phyloP scores from a whole-genome alignment of 805 yeast species.

The Wickerhamomyces rabaulensis region DNA sequence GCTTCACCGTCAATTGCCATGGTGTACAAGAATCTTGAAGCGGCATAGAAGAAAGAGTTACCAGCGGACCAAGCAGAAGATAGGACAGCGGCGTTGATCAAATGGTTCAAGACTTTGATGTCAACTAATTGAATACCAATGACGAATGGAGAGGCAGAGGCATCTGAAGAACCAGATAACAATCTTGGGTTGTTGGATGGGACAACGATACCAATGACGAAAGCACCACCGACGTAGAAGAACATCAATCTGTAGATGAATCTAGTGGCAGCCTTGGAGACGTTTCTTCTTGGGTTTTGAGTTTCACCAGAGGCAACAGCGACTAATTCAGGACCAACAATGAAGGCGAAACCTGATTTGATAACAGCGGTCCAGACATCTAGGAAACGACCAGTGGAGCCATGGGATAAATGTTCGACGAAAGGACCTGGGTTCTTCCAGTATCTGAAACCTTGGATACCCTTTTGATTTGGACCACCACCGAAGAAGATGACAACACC shows the following conservation, averaged over 20 bases:
- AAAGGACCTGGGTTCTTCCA: conserved; percentile 63
- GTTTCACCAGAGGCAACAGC: conserved; percentile 56
- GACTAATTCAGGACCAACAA: conserved; percentile 59
- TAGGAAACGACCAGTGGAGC: conserved; percentile 56
- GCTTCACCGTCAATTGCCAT: conserved; percentile 72
- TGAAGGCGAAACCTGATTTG: conserved; percentile 62
- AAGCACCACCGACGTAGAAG: conserved; percentile 60
- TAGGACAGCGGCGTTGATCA: conserved; percentile 74
- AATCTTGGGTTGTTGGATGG: conserved; percentile 55
- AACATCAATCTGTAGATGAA: conserved; percentile 49
- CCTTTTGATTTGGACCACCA: conserved; percentile 51
- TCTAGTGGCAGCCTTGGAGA: conserved; percentile 56
- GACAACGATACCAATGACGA: conserved; percentile 64
- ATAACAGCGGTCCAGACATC: conserved; percentile 61
- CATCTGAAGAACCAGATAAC: conserved; percentile 50
- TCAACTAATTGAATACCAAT: conserved; percentile 69
- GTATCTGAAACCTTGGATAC: conserved; percentile 60
- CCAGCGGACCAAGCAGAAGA: conserved; percentile 79
- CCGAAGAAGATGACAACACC: conserved; percentile 59
- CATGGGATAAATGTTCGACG: conserved; percentile 38
- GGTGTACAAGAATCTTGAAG: conserved; percentile 68
- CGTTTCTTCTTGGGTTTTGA: conserved; percentile 50
- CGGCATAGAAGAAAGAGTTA: conserved; percentile 74
- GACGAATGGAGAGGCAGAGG: conserved; percentile 71
- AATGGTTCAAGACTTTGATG: conserved; percentile 64